phyloP scores from a whole-genome alignment of 768 basidiomycete species.

The Obba rivulosa region DNA sequence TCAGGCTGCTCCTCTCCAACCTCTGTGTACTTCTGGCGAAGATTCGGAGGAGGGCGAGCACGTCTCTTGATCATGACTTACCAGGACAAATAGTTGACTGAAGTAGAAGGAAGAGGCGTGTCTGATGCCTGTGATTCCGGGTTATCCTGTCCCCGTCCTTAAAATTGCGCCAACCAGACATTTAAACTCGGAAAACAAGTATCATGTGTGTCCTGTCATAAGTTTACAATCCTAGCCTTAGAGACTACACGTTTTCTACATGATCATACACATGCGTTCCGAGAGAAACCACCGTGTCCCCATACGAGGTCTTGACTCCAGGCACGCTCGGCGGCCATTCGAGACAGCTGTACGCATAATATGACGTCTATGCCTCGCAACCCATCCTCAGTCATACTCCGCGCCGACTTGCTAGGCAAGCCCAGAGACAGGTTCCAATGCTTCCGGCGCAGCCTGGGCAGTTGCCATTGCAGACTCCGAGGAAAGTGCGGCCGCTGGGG shows the following conservation, averaged over 20 bases:
- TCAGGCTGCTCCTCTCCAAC: slow-evolving; percentile 24
- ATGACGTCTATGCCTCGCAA: too few relatives aligned
- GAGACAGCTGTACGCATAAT: too few relatives aligned
- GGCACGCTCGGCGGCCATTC: too few relatives aligned
- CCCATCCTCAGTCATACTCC: too few relatives aligned
- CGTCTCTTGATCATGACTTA: slow-evolving; percentile 67
- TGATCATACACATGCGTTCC: neutral
- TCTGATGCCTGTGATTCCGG: neutral
- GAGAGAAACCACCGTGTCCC: neutral
- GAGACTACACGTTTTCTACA: neutral
- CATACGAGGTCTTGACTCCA: too few relatives aligned
- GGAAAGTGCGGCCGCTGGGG: neutral
- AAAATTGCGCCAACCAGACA: too few relatives aligned
- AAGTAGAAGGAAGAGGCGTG: neutral
- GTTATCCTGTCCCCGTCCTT: too few relatives aligned
- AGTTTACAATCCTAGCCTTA: neutral
- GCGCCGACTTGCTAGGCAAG: too few relatives aligned
- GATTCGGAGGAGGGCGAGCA: slow-evolving; percentile 53
- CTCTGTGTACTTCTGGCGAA: slow-evolving; percentile 46
- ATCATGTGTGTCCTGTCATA: neutral
- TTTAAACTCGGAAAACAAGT: neutral
- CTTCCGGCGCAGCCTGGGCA: too few relatives aligned
- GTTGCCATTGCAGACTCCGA: too few relatives aligned
- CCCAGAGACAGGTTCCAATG: too few relatives aligned
- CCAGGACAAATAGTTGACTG: neutral